These are phyloP conservation scores for Licmophora abbreviata DNA, from an alignment of 108 stramenopile species.

Conservation along the genomic window DNA sequence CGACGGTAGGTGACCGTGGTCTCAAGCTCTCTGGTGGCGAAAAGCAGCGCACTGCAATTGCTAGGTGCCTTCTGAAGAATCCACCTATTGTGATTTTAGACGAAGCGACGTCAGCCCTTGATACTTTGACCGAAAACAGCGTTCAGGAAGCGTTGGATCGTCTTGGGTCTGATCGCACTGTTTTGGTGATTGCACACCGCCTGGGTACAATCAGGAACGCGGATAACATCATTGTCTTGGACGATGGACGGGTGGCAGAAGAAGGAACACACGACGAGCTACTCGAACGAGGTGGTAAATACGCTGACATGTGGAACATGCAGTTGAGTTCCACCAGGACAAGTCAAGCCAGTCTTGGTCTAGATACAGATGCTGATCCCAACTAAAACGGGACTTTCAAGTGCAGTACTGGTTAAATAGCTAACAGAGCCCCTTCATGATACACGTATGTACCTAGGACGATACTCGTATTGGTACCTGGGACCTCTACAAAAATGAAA, in stretches of 20 bases:
- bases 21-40: constrained; percentile 78
- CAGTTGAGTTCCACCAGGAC: constrained; percentile 35
- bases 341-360: neutral
- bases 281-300: constrained; percentile 62
- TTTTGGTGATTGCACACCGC: constrained; percentile 96
- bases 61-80: constrained; percentile 88
- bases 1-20: constrained; percentile 95
- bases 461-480: too few species aligned
- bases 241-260: constrained; percentile 87
- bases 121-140: constrained; percentile 79
- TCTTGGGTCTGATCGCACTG: constrained; percentile 79
- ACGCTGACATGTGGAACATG: constrained; percentile 89
- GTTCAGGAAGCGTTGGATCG: constrained; percentile 96
- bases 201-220: constrained; percentile 92
- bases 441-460: too few species aligned
- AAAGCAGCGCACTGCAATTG: constrained; percentile 71
- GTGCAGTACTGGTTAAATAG: too few species aligned
- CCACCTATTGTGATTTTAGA: constrained; percentile 79
- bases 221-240: constrained; percentile 95
- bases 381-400: too few species aligned
- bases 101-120: constrained; percentile 43
- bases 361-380: too few species aligned
- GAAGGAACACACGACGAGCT: constrained; percentile 95
- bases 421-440: too few species aligned
- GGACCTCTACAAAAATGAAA: too few species aligned